phyloP scores from a whole-genome alignment of 148 eudicot species.

The Diospyros lotus region DNA sequence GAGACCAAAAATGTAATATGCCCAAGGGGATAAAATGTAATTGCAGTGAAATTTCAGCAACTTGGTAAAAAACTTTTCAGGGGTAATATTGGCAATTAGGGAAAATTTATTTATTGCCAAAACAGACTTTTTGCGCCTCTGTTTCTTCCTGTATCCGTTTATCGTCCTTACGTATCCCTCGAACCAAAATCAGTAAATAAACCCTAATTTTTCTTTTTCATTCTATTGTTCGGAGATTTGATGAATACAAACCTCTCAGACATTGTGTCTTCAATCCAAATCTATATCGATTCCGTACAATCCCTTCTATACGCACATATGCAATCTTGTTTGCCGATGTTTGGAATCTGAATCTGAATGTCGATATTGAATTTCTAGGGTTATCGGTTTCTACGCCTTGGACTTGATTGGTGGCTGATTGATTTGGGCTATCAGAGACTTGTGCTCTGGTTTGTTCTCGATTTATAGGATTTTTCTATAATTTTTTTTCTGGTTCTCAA shows the following conservation, averaged over 20 bases:
- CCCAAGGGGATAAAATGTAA: too few species aligned
- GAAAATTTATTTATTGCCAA: too few species aligned
- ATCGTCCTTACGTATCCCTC: neutral
- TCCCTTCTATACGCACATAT: neutral
- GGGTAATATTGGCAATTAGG: too few species aligned
- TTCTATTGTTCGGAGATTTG: neutral
- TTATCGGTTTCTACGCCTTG: neutral
- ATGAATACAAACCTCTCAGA: neutral
- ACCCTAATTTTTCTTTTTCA: constrained; percentile 1
- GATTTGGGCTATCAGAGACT: neutral
- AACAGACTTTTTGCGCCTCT: neutral
- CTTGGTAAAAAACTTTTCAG: too few species aligned
- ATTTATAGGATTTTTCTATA: neutral
- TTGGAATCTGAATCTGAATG: neutral
- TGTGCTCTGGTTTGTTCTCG: constrained; percentile 1
- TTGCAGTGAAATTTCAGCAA: too few species aligned
- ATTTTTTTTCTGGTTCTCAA: neutral
- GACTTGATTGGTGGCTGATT: neutral
- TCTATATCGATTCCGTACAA: neutral
- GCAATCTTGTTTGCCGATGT: neutral
- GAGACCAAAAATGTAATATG: too few species aligned
- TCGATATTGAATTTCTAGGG: neutral
- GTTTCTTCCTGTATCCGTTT: neutral
- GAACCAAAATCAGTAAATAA: neutral
- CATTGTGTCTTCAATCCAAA: neutral